Percentiles rank a stretch among this genome's conserved stretches.
Conservation (phyloP, 2,329 filamentous ascomycete species). For the Curvularia verruculosa region DNA sequence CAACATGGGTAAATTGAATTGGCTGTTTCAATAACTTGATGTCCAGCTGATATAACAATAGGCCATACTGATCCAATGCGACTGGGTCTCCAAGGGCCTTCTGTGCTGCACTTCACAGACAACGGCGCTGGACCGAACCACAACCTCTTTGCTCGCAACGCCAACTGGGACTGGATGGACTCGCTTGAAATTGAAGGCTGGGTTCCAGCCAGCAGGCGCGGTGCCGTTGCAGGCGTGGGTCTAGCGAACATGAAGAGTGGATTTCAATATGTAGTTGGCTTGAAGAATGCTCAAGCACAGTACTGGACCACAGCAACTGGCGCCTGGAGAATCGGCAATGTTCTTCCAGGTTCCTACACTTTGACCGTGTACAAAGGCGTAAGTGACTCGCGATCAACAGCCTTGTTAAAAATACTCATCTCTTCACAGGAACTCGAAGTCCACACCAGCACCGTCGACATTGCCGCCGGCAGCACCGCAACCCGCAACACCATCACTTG, state of each 20-base stretch:
- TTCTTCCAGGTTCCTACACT: constrained; percentile 69
- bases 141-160: constrained; percentile 34
- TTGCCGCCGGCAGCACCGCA: constrained; percentile 56
- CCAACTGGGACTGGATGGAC: constrained; percentile 32
- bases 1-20: constrained; percentile 47
- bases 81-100: constrained; percentile 52
- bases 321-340: constrained; percentile 64
- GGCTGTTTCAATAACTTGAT: not conserved
- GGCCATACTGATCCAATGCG: constrained; percentile 51
- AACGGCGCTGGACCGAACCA: constrained; percentile 46
- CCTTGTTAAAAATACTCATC: not conserved
- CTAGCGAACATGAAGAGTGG: constrained; percentile 50
- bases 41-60: constrained; percentile 4
- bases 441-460: constrained; percentile 45
- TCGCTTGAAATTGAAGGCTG: constrained; percentile 31
- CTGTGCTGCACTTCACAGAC: constrained; percentile 50
- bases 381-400: not conserved
- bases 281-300: constrained; percentile 46
- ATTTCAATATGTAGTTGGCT: constrained; percentile 49
- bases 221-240: constrained; percentile 28
- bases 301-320: constrained; percentile 47
- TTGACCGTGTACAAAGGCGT: constrained; percentile 64
- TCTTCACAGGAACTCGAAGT: constrained; percentile 29
- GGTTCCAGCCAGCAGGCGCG: constrained; percentile 26
- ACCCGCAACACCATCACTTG: constrained; percentile 58